Base-by-base conservation (phyloP, 495 filamentous ascomycete species). In the Letharia lupina region DNA sequence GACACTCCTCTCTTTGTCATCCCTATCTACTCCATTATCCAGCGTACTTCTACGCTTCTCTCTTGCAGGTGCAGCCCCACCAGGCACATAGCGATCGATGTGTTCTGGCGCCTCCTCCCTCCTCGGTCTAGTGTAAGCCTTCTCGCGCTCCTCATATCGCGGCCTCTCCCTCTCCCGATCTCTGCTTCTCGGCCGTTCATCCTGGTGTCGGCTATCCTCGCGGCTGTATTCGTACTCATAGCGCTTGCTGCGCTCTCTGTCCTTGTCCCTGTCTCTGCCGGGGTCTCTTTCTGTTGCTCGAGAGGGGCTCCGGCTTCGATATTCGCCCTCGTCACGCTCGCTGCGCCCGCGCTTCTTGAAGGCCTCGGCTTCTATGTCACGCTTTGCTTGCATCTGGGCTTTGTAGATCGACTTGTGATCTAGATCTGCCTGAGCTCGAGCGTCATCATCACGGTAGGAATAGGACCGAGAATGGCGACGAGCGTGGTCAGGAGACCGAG, bases 81-180 rank as follows among this genome's bases (percentile, higher is more conserved):
- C 63, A 41, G 80, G 80, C 0, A 83, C 77, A 67, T 82, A 82
- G 20, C 81, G 80, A 72, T 83, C 80, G 61, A 82, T 83, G 54
- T 82, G 61, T 45, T 67, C 64, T 16, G 69, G 64, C n/a, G 67
- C 61, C 47, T 67, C 64, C 23, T 70, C 65, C 28, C 63, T 61
- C 31, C 67, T 66, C 35, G 64, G 39, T 48, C 61, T 64, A n/a
- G 64, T 56, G 31, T 65, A 61, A 23, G 40, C n/a, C 31, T 31
- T 48, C 41, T 47, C 37, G 23, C 65, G 41, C 40, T 67, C 65
- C 9, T 67, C 65, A 37, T 66, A 66, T 35, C 64, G 64, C 13
- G 20, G 40, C n/a, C 64, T 48, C 3, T 65, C 63, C 39, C 63
- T 57, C 3, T 65, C 62, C 44, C 61, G n/a, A 11, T 68, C 57